Evolutionary conservation across 441 rosid species (phyloP).

Genomic region (Corymbia citriodora): DNA sequence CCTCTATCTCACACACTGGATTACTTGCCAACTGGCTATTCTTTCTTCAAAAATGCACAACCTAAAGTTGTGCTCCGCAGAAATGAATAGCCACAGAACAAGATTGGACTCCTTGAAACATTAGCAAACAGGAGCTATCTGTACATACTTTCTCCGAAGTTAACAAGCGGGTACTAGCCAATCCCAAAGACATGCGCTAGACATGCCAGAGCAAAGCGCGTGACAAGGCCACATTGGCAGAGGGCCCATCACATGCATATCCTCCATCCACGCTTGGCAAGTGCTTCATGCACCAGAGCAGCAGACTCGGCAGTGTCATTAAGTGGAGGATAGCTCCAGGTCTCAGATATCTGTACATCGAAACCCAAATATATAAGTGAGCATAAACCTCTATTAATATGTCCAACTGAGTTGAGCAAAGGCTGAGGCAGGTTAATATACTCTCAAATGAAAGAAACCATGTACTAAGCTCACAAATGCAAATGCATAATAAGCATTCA

Average conservation of each 20-base stretch:
- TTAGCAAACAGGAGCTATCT: background rate
- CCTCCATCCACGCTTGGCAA: constrained; percentile 55
- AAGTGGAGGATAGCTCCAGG: constrained; percentile 56
- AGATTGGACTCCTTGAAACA: background rate
- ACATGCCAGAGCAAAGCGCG: background rate
- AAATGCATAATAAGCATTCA: background rate
- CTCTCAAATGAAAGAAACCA: background rate
- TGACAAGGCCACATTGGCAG: background rate
- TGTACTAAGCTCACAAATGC: background rate
- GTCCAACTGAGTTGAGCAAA: background rate
- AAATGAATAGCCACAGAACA: background rate
- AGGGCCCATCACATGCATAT: constrained; percentile 18
- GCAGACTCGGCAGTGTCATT: constrained; percentile 54
- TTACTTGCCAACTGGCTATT: background rate
- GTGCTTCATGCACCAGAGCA: constrained; percentile 40
- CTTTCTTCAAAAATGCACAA: background rate
- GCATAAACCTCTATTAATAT: background rate
- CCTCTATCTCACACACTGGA: background rate
- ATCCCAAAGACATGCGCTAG: background rate
- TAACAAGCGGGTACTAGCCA: background rate
- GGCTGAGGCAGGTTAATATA: background rate
- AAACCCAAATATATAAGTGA: background rate
- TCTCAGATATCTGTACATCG: constrained; percentile 36
- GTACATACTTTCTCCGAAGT: background rate
- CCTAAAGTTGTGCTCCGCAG: background rate